Evolutionary conservation across 805 yeast species (phyloP).

Genomic region (Candida qinlingensis): DNA sequence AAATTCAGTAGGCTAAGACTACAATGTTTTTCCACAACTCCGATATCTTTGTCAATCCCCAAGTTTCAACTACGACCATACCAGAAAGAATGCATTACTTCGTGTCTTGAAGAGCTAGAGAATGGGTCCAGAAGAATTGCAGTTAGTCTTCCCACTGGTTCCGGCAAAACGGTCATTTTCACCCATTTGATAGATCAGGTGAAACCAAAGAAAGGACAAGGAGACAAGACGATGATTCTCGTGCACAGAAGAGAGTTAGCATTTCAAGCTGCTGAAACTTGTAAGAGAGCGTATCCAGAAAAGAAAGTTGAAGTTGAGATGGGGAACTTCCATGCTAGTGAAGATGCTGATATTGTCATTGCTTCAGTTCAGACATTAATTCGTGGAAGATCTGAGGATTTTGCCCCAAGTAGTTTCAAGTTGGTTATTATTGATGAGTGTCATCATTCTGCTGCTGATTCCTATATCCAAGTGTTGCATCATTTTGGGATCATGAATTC

Average conservation of each 20-base stretch:
- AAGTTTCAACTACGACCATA: conserved; percentile 40
- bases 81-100: conserved; percentile 64
- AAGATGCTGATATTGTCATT: conserved; percentile 56
- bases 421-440: conserved; percentile 86
- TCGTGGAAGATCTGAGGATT: conserved; percentile 44
- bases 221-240: conserved; percentile 46
- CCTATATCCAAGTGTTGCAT: conserved; percentile 54
- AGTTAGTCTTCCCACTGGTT: conserved; percentile 87
- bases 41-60: background rate
- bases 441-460: conserved; percentile 77
- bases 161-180: conserved; percentile 87
- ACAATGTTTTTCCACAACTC: background rate
- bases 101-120: conserved; percentile 44
- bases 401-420: conserved; percentile 57
- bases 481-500: conserved; percentile 38
- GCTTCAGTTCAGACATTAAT: conserved; percentile 71
- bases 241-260: conserved; percentile 83
- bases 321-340: conserved; percentile 43
- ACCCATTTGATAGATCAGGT: conserved; percentile 47
- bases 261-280: conserved; percentile 54
- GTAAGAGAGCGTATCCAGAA: conserved; percentile 43
- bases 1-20: background rate
- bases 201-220: conserved; percentile 26
- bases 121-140: conserved; percentile 56
- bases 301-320: conserved; percentile 61